Evolutionary conservation across 2,329 filamentous ascomycete genomes (phyloP), one percentile per base, ranked within the genome.

Genomic region (Trichoderma koningii): DNA sequence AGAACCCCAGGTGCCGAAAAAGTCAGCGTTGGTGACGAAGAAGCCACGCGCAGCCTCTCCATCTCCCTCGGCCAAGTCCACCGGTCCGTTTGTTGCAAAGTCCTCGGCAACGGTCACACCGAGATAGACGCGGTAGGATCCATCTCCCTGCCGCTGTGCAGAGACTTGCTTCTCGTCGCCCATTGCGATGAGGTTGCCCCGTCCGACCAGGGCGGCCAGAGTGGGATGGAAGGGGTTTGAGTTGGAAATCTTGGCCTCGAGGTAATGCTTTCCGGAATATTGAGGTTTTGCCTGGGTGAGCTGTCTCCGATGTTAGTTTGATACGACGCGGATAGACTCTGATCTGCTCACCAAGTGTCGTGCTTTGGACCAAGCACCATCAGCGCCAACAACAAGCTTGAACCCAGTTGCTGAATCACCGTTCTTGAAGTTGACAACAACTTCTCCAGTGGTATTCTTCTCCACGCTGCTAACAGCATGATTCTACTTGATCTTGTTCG

Each of bases 401-500:
- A 80, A 83, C 3, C 74, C 78, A 3, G 72, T 68, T 3, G 70
- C 68, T 0, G 68, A 72, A 15, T 71, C 73, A 12, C 62, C 62
- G 23, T 80, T 69, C 6, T 74, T 70, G 64, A 83, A 82, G 21
- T 77, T 70, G 34, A 83, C 74, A 4, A 71, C 72, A 55, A 71
- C 73, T 28, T 68, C 73, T 7, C 75, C 73, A 59, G 50, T 10
- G 5, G 12, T 44, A 17, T 26, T 17, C 3, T 44, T 64, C 17
- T 59, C 62, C 3, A 64, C 44, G 2, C 9, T 26, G 4, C 19
- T 38, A 5, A 66, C 44, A 2, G 50, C 34, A 6, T 74, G 73
- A 5, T 75, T 76, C 81, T 79, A 84, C 53, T 73, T 70, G 34
- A 84, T 77, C 55, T 70, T 78, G 4, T 71, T 76, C 4, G 72